These are phyloP conservation scores for Boletus vinaceobasis DNA, from an alignment of 768 basidiomycete genomes.

Conservation along the genomic window DNA sequence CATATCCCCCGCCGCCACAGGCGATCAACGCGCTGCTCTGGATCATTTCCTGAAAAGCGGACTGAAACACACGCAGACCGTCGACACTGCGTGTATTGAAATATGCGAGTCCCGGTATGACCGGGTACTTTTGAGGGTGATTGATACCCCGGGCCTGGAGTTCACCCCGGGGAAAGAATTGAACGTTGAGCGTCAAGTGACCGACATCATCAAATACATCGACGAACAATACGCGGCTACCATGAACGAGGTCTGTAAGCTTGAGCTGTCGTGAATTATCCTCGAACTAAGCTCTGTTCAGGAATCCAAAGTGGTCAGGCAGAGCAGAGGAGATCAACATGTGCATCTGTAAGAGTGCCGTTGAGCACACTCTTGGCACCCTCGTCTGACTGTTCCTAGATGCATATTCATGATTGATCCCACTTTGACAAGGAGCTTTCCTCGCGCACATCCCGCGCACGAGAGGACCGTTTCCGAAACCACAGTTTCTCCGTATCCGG, in stretches of 20 bases:
- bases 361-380: not conserved
- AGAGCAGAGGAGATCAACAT: conserved; percentile 86
- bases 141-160: conserved; percentile 84
- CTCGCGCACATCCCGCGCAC: conserved; percentile 48
- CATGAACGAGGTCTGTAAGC: conserved; percentile 65
- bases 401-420: conserved; percentile 88
- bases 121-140: conserved; percentile 71
- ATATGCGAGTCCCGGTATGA: conserved; percentile 83
- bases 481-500: conserved; percentile 49
- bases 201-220: conserved; percentile 68
- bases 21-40: conserved; percentile 65
- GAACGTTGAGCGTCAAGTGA: conserved; percentile 76
- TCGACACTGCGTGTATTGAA: conserved; percentile 71
- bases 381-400: conserved; percentile 36
- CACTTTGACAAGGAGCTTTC: conserved; percentile 53
- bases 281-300: conserved; percentile 26
- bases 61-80: conserved; percentile 56
- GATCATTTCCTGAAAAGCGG: conserved; percentile 62
- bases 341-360: conserved; percentile 68
- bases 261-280: not conserved
- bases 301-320: conserved; percentile 87
- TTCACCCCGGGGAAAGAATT: conserved; percentile 71
- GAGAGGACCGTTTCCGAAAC: conserved; percentile 63
- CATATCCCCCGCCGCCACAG: conserved; percentile 71
- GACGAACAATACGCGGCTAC: conserved; percentile 83